Base-by-base conservation (phyloP, 108 stramenopile species). In the Nannochloropsis salina region DNA sequence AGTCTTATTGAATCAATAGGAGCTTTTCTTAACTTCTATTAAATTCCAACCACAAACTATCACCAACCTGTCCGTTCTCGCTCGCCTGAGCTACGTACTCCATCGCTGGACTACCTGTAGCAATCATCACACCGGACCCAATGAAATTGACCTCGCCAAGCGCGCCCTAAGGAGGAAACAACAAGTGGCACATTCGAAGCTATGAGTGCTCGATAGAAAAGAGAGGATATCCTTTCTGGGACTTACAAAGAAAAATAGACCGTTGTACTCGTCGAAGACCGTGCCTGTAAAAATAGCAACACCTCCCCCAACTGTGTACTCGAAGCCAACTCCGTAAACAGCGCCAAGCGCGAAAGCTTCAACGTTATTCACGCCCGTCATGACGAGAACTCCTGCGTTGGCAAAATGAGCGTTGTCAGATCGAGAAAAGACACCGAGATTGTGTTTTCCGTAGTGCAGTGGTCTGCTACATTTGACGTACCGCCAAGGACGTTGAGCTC, bases 271-370 rank as follows among this genome's bases (percentile, higher is more conserved):
- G 8, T 74, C n/a, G 61, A 74, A 74, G 15, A n/a, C 20, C 1
- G 20, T n/a, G 1, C 61, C 61, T n/a, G 61, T 74, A n/a, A n/a
- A 74, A 2, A 74, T 74, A 1, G n/a, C 20, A 4, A 8, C 61
- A n/a, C 61, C 61, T 1, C 20, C 2, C 3, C 61, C 61, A 2
- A 74, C 61, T n/a, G 61, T 74, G 61, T 74, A 74, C 61, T 74
- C 61, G 2, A 74, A 74, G 1, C 61, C 61, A 15, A 74, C 61
- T 1, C 61, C 61, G n/a, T n/a, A 74, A n/a, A n/a, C n/a, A 15
- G 61, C n/a, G 2, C 61, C 61, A n/a, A 74, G 61, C n/a, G 61
- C 61, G 61, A 74, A 74, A n/a, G 61, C 61, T 74, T 74, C 61
- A 15, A 74, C 15, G 3, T 74, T 74, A n/a, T 74, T 74, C 61